Conservation (phyloP, 2,329 filamentous ascomycete genomes). For the Juglanconis sp. region DNA sequence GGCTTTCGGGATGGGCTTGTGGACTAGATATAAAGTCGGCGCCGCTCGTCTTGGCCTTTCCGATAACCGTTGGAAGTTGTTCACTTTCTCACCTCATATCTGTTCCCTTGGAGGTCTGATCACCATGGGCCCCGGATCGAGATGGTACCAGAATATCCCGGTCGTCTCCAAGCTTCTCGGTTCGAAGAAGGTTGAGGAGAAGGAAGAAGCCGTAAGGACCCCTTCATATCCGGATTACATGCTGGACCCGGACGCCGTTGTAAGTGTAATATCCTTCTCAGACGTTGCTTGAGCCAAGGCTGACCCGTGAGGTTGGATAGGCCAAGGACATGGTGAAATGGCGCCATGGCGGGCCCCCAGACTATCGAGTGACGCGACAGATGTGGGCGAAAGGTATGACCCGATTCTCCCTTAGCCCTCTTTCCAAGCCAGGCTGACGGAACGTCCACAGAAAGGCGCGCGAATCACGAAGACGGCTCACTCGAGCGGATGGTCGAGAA, state of each 20-base stretch:
- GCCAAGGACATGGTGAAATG: constrained; percentile 51
- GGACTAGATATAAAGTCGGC: neutral
- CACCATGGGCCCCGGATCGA: constrained; percentile 5
- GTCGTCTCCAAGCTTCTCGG: constrained; percentile 3
- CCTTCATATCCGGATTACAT: constrained; percentile 51
- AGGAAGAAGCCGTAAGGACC: neutral
- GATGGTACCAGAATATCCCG: constrained; percentile 2
- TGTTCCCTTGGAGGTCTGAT: neutral
- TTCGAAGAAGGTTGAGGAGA: neutral
- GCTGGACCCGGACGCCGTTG: constrained; percentile 54
- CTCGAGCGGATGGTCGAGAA: constrained; percentile 63
- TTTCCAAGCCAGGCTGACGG: constrained; percentile 3
- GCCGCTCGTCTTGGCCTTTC: neutral
- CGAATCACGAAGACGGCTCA: constrained; percentile 52
- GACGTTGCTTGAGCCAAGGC: neutral
- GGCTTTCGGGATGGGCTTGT: neutral
- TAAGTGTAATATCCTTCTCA: constrained; percentile 24
- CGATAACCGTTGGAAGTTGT: neutral
- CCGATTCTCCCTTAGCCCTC: constrained; percentile 7
- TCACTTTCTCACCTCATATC: too few relatives aligned
- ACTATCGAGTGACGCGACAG: constrained; percentile 62
- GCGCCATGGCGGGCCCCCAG: constrained; percentile 58
- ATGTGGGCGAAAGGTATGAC: constrained; percentile 56
- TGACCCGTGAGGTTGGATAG: constrained; percentile 1
- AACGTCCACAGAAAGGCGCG: constrained; percentile 49